phyloP scores from a whole-genome alignment of 345 rosid genomes.

The Gossypium arboreum region DNA sequence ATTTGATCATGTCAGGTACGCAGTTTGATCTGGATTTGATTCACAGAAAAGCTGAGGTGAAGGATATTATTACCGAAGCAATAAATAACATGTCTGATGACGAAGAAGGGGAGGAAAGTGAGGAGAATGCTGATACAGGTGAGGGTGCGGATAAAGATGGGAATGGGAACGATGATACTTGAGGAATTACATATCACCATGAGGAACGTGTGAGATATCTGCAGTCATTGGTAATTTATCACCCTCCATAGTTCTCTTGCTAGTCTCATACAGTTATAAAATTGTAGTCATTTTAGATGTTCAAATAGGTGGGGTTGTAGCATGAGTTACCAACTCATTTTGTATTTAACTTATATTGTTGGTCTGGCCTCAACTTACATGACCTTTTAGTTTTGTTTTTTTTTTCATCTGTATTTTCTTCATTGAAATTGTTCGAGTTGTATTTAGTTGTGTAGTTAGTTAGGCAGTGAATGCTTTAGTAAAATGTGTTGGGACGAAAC shows the following conservation, averaged over 20 bases:
- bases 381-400: neutral
- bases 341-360: slow-evolving; percentile 3
- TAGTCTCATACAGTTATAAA: slow-evolving; percentile 11
- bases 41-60: slow-evolving; percentile 87
- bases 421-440: neutral
- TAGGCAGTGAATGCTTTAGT: neutral
- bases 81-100: slow-evolving; percentile 90
- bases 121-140: slow-evolving; percentile 39
- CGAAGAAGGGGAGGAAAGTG: slow-evolving; percentile 60
- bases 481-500: neutral
- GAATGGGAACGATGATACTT: slow-evolving; percentile 38
- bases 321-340: slow-evolving; percentile 21
- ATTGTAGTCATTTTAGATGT: slow-evolving; percentile 12
- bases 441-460: neutral
- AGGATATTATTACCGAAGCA: slow-evolving; percentile 82
- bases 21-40: slow-evolving; percentile 70
- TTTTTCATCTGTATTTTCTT: neutral
- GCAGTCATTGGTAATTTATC: slow-evolving; percentile 5
- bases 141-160: slow-evolving; percentile 45
- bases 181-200: neutral
- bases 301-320: slow-evolving; percentile 28
- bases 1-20: slow-evolving; percentile 39
- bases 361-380: neutral
- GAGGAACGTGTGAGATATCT: slow-evolving; percentile 20
- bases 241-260: slow-evolving; percentile 6